Percentiles rank a stretch among this genome's conserved stretches.
Conservation (phyloP, 176 grass and related monocot species). For the Hordeum vulgare region MorexV3_pseudomolecules_assembly NC_058523.1:557837679-557838178, state of each 20-base stretch:
- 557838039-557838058: too few relatives aligned
- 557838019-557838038: not conserved
- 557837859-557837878: not conserved
- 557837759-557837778: too few relatives aligned
- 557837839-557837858: too few relatives aligned
- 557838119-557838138: not conserved
- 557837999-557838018: too few relatives aligned
- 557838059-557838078: not conserved
- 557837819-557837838: too few relatives aligned
- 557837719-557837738: accelerated
- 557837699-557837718: too few relatives aligned
- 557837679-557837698: too few relatives aligned
- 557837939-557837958: not conserved
- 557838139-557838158: not conserved
- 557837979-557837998: not conserved
- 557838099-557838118: not conserved
- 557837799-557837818: too few relatives aligned
- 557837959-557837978: not conserved
- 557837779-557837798: too few relatives aligned
- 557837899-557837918: not conserved
- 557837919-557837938: not conserved
- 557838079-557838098: not conserved
- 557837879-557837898: not conserved
- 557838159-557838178: not conserved
- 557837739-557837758: too few relatives aligned